Evolutionary conservation across 805 yeast species (phyloP).

Genomic region (Monosporozyma aerobia): DNA sequence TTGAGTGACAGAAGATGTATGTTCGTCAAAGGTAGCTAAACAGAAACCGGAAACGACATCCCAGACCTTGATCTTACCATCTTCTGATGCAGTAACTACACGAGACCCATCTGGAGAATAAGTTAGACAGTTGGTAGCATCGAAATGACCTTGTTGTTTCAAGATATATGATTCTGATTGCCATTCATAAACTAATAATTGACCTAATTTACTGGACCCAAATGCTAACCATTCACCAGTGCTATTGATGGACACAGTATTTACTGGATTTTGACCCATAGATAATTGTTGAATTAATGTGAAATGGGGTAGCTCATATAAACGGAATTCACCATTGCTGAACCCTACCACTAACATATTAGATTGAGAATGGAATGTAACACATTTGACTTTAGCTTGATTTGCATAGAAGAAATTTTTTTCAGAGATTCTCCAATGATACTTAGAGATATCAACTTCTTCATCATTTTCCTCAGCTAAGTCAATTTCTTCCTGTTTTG

Average conservation of each 20-base stretch:
- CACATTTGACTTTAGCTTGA: conserved; percentile 59
- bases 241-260: conserved; percentile 66
- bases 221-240: conserved; percentile 97
- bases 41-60: conserved; percentile 89
- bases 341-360: conserved; percentile 83
- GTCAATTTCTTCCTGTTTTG: conserved; percentile 41
- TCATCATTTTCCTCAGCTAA: conserved; percentile 36
- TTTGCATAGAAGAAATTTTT: conserved; percentile 67
- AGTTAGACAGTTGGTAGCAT: conserved; percentile 69
- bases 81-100: conserved; percentile 90
- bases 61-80: conserved; percentile 96
- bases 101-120: conserved; percentile 94
- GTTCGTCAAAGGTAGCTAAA: conserved; percentile 85
- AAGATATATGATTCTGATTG: conserved; percentile 91
- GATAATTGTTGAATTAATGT: conserved; percentile 74
- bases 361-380: conserved; percentile 68
- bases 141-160: conserved; percentile 96
- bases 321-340: conserved; percentile 78
- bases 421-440: conserved; percentile 75
- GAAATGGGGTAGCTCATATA: conserved; percentile 80
- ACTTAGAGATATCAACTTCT: conserved; percentile 31
- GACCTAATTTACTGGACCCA: conserved; percentile 88
- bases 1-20: conserved; percentile 78
- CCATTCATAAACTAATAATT: conserved; percentile 95
- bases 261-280: conserved; percentile 86